Percentiles rank a stretch among this genome's conserved stretches.
Evolutionary conservation across 495 filamentous ascomycete genomes (phyloP).

Genomic region (Daldinia caldariorum): DNA sequence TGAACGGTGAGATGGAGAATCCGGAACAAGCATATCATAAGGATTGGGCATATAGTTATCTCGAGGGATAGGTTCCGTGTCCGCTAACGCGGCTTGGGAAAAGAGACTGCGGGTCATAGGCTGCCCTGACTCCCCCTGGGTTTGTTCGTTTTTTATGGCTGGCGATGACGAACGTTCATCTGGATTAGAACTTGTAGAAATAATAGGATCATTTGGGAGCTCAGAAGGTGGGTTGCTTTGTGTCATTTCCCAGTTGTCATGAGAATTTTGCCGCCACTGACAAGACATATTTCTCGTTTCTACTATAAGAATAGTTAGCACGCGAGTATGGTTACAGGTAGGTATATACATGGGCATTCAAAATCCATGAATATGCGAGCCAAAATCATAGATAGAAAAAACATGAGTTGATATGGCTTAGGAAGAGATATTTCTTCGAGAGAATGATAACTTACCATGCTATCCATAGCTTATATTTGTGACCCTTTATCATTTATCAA

Average conservation of each 20-base stretch:
- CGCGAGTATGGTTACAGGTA: no score
- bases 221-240: constrained; percentile 41
- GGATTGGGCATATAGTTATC: constrained; percentile 9
- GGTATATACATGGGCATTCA: no score
- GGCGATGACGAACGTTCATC: constrained; percentile 39
- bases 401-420: neutral
- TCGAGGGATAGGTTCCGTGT: constrained; percentile 36
- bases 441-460: neutral
- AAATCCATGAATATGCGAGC: neutral
- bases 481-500: neutral
- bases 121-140: neutral
- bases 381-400: neutral
- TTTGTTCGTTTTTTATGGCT: constrained; percentile 3
- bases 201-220: constrained; percentile 33
- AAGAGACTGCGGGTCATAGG: constrained; percentile 19
- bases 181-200: constrained; percentile 28
- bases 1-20: constrained; percentile 10
- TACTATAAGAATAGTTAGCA: constrained; percentile 16
- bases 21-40: constrained; percentile 22
- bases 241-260: constrained; percentile 30
- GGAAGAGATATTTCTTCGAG: neutral
- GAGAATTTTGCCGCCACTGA: constrained; percentile 32
- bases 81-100: constrained; percentile 32
- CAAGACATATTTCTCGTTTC: constrained; percentile 31
- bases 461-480: neutral